These are phyloP conservation scores for Tricholoma flavovirens DNA, from an alignment of 768 basidiomycete genomes.

Conservation along the genomic window DNA sequence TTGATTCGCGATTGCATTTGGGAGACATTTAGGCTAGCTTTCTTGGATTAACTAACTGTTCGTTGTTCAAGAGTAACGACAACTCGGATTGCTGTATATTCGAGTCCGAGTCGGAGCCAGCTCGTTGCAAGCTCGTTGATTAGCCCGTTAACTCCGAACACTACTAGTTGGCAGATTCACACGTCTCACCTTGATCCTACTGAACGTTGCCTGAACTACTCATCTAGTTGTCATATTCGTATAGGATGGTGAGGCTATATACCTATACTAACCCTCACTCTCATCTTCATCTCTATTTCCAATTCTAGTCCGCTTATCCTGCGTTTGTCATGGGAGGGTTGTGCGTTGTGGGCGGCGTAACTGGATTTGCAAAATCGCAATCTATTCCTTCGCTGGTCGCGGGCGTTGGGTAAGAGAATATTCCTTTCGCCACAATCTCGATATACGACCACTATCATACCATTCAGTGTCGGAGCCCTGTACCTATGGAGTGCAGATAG, in stretches of 20 bases:
- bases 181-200: neutral
- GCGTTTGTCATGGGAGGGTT: conserved; percentile 72
- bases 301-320: conserved; percentile 68
- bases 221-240: neutral
- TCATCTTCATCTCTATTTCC: conserved; percentile 1
- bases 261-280: neutral
- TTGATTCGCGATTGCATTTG: neutral
- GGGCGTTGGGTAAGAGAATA: conserved; percentile 54
- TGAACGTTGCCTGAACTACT: neutral
- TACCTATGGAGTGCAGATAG: conserved; percentile 76
- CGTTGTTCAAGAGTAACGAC: too few species aligned
- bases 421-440: neutral
- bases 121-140: too few species aligned
- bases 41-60: too few species aligned
- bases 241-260: neutral
- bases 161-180: neutral
- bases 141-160: neutral
- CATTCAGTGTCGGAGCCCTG: conserved; percentile 62
- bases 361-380: conserved; percentile 64
- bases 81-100: too few species aligned
- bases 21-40: neutral
- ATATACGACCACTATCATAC: neutral
- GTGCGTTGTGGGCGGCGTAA: conserved; percentile 71
- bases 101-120: too few species aligned
- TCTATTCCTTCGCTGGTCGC: conserved; percentile 82